Evolutionary conservation across 2,329 filamentous ascomycete genomes (phyloP).

Genomic region (Colletotrichum sp.): DNA sequence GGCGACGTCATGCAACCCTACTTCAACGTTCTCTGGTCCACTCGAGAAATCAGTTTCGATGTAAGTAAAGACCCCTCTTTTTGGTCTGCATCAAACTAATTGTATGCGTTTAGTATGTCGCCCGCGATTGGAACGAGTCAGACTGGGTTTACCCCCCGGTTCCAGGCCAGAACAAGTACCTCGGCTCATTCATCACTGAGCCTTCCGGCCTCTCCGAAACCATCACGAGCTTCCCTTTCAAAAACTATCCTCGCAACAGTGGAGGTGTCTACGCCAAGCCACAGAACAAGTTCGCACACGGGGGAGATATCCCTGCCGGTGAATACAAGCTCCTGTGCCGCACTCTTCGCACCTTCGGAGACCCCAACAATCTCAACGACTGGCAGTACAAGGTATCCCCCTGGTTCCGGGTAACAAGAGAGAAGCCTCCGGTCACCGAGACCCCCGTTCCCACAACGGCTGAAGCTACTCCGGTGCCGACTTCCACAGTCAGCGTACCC

Average conservation of each 20-base stretch:
- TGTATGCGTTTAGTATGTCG: neutral
- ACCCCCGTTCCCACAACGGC: neutral
- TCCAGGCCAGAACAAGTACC: constrained; percentile 6
- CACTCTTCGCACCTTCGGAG: constrained; percentile 24
- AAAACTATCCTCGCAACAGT: neutral
- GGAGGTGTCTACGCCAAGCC: neutral
- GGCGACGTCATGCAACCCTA: constrained; percentile 20
- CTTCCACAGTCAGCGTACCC: neutral
- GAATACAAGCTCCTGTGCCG: constrained; percentile 23
- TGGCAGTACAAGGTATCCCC: constrained; percentile 24
- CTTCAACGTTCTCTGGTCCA: constrained; percentile 23
- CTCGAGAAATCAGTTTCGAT: constrained; percentile 19
- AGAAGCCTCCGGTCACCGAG: neutral
- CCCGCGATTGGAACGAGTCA: neutral
- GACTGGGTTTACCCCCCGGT: constrained; percentile 10
- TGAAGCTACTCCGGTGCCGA: neutral
- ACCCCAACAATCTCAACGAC: constrained; percentile 18
- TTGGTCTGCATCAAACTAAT: neutral
- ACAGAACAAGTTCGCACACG: constrained; percentile 11
- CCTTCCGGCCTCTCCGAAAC: neutral
- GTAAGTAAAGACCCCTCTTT: neutral
- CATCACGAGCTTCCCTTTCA: neutral
- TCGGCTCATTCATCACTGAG: neutral
- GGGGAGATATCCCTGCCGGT: constrained; percentile 15
- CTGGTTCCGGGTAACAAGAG: constrained; percentile 19